Evolutionary conservation across 768 basidiomycete species (phyloP).

Genomic region (Strobilomyces confusus): DNA sequence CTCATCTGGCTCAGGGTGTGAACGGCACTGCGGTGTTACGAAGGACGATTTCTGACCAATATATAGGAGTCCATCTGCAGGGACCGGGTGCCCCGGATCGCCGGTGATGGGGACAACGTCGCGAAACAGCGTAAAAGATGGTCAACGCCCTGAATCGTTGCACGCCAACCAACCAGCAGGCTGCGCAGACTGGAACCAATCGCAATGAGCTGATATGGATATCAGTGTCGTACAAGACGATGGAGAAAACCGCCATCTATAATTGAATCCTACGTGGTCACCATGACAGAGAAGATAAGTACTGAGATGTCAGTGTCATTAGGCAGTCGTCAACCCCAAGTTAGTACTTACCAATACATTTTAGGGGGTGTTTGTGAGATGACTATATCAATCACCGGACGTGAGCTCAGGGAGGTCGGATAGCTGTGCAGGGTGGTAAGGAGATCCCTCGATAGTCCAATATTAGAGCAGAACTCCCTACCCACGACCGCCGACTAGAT

Average conservation of each 20-base stretch:
- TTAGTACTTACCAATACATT: not conserved
- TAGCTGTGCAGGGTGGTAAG: too few relatives aligned
- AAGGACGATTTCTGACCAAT: too few relatives aligned
- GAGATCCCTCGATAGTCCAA: too few relatives aligned
- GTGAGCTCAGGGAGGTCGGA: too few relatives aligned
- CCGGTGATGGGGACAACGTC: too few relatives aligned
- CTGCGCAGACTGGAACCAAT: not conserved
- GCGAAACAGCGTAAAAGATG: not conserved
- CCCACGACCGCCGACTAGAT: not conserved
- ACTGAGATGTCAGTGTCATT: not conserved
- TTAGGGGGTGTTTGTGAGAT: not conserved
- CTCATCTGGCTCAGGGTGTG: too few relatives aligned
- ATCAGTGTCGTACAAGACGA: not conserved
- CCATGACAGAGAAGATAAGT: not conserved
- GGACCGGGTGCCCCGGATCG: too few relatives aligned
- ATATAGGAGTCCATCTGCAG: too few relatives aligned
- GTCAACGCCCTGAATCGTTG: not conserved
- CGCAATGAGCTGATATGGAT: not conserved
- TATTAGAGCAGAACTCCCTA: too few relatives aligned
- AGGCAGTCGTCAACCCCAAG: not conserved
- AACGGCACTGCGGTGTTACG: too few relatives aligned
- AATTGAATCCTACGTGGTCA: not conserved
- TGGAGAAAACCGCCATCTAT: not conserved
- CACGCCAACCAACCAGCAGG: not conserved
- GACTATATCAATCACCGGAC: too few relatives aligned